A percentile compares a stretch with the other conserved stretches of the same genome.
Conservation (phyloP, 2,329 filamentous ascomycete species). For the Malbranchea cinnamomea region DNA sequence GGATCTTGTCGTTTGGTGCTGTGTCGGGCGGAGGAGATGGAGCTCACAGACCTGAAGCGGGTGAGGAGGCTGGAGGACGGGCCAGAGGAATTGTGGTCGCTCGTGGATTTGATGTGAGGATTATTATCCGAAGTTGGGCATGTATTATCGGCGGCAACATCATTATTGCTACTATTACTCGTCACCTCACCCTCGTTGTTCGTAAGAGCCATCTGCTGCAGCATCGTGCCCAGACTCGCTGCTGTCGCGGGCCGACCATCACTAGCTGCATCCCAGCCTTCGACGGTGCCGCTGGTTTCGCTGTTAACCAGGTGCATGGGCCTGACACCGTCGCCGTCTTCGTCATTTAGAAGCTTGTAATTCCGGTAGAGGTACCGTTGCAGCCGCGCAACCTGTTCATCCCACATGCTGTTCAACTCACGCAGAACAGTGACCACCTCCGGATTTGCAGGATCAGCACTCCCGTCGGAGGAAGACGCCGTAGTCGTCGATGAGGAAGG, state of each 20-base stretch:
- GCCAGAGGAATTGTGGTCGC: no score
- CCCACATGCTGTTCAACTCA: constrained; percentile 32
- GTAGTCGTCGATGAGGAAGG: constrained; percentile 6
- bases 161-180: no score
- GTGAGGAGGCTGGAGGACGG: no score
- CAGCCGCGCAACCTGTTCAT: constrained; percentile 27
- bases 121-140: no score
- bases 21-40: no score
- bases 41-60: no score
- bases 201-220: constrained; percentile 24
- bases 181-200: constrained; percentile 16
- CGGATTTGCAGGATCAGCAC: constrained; percentile 13
- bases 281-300: background rate
- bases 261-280: constrained; percentile 16
- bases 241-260: constrained; percentile 25
- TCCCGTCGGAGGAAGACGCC: constrained; percentile 6
- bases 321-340: constrained; percentile 1
- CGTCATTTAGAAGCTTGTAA: constrained; percentile 26
- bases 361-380: constrained; percentile 32
- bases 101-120: no score
- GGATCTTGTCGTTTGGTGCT: no score
- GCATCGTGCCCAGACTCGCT: constrained; percentile 23
- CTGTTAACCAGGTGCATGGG: background rate
- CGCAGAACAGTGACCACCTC: constrained; percentile 28
- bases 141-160: no score